A percentile compares a stretch with the other conserved stretches of the same genome.
These are phyloP conservation scores for Calonectria pteridis DNA, from an alignment of 2,329 filamentous ascomycete genomes.

Conservation along the genomic window DNA sequence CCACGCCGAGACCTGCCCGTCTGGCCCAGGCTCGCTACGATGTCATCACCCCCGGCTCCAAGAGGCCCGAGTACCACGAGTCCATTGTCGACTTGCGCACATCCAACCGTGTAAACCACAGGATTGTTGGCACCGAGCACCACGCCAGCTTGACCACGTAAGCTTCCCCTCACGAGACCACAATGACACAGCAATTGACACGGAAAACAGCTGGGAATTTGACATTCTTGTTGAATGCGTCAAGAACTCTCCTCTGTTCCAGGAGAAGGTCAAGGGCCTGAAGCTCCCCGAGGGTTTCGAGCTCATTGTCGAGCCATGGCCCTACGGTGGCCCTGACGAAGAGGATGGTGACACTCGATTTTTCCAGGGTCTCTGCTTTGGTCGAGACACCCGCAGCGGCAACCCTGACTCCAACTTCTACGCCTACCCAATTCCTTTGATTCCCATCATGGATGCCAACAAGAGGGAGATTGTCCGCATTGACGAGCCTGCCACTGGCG, in stretches of 20 bases:
- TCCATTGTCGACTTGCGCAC: conserved; percentile 50
- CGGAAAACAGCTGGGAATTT: conserved; percentile 47
- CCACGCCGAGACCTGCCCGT: conserved; percentile 48
- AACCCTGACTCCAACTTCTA: conserved; percentile 67
- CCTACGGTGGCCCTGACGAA: conserved; percentile 47
- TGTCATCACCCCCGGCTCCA: conserved; percentile 44
- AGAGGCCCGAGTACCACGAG: conserved; percentile 48
- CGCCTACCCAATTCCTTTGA: conserved; percentile 64
- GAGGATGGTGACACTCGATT: conserved; percentile 46
- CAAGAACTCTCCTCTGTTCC: conserved; percentile 45
- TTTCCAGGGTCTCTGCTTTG: conserved; percentile 52
- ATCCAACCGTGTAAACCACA: conserved; percentile 39
- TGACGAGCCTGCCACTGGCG: conserved; percentile 51
- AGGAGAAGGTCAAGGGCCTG: conserved; percentile 47
- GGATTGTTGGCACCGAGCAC: conserved; percentile 44
- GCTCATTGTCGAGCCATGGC: conserved; percentile 51
- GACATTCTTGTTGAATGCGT: conserved; percentile 49
- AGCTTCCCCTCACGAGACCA: conserved; percentile 10
- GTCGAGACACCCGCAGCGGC: conserved; percentile 44
- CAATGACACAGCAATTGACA: background rate
- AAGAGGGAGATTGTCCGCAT: conserved; percentile 50
- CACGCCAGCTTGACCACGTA: conserved; percentile 49
- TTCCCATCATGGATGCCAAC: conserved; percentile 55
- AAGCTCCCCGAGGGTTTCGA: conserved; percentile 47
- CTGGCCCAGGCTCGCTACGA: conserved; percentile 58